phyloP scores from a whole-genome alignment of 2,329 filamentous ascomycete genomes.

The Cercospora zeina region DNA sequence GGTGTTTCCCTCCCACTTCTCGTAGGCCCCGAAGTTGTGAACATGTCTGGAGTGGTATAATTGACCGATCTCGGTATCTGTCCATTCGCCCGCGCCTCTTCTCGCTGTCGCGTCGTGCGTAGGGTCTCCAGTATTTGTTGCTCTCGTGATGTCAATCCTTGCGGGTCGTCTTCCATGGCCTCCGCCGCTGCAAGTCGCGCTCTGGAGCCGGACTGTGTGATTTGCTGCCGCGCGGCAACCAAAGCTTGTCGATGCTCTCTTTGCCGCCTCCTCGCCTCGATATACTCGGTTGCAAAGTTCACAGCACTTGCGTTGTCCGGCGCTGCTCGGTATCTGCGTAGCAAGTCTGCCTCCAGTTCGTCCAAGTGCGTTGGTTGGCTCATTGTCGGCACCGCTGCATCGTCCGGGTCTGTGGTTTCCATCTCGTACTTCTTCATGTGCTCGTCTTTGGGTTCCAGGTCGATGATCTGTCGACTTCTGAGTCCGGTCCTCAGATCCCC shows the following conservation, averaged over 20 bases:
- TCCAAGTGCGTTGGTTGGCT: constrained; percentile 42
- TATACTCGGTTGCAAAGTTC: constrained; percentile 47
- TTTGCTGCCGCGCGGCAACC: constrained; percentile 29
- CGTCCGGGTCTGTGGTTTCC: constrained; percentile 43
- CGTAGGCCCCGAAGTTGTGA: constrained; percentile 22
- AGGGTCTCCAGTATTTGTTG: constrained; percentile 51
- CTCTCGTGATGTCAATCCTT: constrained; percentile 49
- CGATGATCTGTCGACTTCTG: constrained; percentile 66
- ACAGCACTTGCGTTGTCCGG: constrained; percentile 44
- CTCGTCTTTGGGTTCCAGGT: constrained; percentile 59
- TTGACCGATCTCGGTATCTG: constrained; percentile 46
- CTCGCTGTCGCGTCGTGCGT: constrained; percentile 46
- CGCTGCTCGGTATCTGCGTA: constrained; percentile 46
- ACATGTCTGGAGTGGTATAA: constrained; percentile 43
- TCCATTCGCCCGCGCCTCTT: constrained; percentile 45
- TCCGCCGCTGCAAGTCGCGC: constrained; percentile 12
- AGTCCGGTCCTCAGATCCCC: constrained; percentile 71
- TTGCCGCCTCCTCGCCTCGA: constrained; percentile 44
- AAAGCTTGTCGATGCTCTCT: constrained; percentile 40
- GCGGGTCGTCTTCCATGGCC: constrained; percentile 43
- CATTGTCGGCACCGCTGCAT: constrained; percentile 17
- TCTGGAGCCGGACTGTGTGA: constrained; percentile 14
- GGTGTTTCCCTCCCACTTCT: constrained; percentile 23
- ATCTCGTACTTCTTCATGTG: constrained; percentile 56
- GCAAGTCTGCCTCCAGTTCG: constrained; percentile 50